Conservation (phyloP, 495 filamentous ascomycete genomes). For the Neurospora pannonica region DNA sequence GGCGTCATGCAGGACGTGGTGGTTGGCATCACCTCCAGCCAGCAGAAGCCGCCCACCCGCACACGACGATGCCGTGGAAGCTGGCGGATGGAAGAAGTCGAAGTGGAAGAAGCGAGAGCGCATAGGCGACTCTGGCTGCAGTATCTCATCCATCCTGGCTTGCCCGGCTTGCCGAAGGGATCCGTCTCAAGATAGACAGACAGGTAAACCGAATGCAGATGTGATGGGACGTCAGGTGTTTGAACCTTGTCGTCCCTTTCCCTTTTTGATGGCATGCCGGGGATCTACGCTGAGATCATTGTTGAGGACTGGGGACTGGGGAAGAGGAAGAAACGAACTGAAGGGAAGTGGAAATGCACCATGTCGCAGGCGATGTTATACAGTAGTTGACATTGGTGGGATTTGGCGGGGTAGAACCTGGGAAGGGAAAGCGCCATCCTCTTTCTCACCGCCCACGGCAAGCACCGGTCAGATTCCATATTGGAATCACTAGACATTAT, state of each 20-base stretch:
- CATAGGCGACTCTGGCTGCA: background rate
- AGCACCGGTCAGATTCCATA: background rate
- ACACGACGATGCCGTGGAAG: background rate
- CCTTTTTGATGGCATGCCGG: background rate
- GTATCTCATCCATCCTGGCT: background rate
- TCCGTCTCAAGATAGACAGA: background rate
- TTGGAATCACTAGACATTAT: background rate
- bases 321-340: background rate
- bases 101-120: background rate
- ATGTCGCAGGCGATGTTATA: background rate
- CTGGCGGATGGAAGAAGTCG: background rate
- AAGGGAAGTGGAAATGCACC: background rate
- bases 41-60: background rate
- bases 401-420: background rate
- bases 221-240: background rate
- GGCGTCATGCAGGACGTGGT: background rate
- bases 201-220: background rate
- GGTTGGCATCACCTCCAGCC: background rate
- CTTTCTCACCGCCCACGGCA: background rate
- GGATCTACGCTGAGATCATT: background rate
- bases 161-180: background rate
- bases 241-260: background rate
- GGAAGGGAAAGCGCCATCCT: background rate
- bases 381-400: background rate
- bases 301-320: background rate